Percentiles rank a stretch among this genome's conserved stretches.
These are phyloP conservation scores for Talaromyces atroroseus DNA, from an alignment of 2,329 filamentous ascomycete genomes.

Conservation along the genomic window DNA sequence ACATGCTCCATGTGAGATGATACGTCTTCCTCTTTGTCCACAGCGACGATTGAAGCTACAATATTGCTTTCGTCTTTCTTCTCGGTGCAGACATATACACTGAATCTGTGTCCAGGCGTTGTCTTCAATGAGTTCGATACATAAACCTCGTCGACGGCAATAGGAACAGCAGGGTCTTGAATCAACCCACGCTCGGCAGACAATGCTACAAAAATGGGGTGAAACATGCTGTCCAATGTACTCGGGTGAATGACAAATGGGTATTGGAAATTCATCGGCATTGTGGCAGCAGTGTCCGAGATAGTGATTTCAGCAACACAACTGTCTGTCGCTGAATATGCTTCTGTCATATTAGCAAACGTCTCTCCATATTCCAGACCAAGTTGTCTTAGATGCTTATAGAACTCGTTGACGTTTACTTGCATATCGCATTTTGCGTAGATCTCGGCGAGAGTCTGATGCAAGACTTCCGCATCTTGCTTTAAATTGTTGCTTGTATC, in stretches of 20 bases:
- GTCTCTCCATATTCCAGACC: too few species aligned
- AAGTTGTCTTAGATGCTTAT: too few species aligned
- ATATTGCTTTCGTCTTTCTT: neutral
- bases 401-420: too few species aligned
- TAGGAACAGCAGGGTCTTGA: neutral
- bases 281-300: constrained; percentile 22
- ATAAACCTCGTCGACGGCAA: neutral
- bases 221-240: constrained; percentile 28
- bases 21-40: neutral
- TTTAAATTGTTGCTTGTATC: neutral
- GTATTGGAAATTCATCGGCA: constrained; percentile 25
- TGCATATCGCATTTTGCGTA: too few species aligned
- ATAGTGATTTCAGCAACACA: constrained; percentile 21
- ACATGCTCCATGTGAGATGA: neutral
- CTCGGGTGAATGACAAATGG: constrained; percentile 27
- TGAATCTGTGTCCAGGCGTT: neutral
- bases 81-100: neutral
- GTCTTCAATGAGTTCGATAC: neutral
- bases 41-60: neutral
- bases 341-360: too few species aligned
- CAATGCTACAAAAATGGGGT: constrained; percentile 20
- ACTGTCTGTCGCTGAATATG: neutral
- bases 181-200: neutral
- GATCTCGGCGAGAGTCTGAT: too few species aligned
- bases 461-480: too few species aligned